Evolutionary conservation across 441 rosid species (phyloP).

Genomic region (Croton setiger): DNA sequence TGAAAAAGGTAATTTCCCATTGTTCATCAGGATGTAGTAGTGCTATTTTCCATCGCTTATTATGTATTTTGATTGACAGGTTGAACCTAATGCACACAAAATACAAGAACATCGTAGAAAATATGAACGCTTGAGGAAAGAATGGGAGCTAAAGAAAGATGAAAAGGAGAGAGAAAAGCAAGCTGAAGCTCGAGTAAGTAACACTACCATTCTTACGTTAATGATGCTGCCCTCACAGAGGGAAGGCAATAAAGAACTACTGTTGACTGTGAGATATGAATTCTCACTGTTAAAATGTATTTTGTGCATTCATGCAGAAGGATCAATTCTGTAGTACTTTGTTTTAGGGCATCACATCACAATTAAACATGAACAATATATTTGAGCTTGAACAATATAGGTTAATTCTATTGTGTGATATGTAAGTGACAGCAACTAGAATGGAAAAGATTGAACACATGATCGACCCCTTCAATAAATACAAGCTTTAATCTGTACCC

Average conservation of each 20-base stretch:
- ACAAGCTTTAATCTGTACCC: no score
- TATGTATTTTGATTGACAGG: constrained; percentile 38
- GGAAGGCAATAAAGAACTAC: no score
- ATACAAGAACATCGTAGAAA: constrained; percentile 70
- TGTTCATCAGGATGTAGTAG: constrained; percentile 2
- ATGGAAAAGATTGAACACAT: no score
- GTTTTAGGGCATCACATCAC: no score
- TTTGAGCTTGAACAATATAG: no score
- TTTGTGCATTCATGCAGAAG: neutral
- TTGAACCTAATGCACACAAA: constrained; percentile 72
- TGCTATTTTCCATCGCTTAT: constrained; percentile 11
- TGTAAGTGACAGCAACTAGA: no score
- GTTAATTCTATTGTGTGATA: no score
- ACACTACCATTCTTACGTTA: neutral
- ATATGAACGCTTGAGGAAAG: constrained; percentile 65
- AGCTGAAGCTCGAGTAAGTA: constrained; percentile 53
- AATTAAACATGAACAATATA: no score
- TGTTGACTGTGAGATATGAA: no score
- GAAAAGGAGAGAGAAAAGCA: constrained; percentile 42
- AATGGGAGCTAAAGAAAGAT: constrained; percentile 51
- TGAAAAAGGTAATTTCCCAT: constrained; percentile 55
- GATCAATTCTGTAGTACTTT: neutral
- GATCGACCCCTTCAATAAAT: no score
- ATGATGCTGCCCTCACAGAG: no score
- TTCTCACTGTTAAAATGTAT: neutral